Percentiles rank a stretch among this genome's conserved stretches.
These are phyloP conservation scores for Cardamine occulta DNA, from an alignment of 345 rosid species.

Conservation along the genomic window DNA sequence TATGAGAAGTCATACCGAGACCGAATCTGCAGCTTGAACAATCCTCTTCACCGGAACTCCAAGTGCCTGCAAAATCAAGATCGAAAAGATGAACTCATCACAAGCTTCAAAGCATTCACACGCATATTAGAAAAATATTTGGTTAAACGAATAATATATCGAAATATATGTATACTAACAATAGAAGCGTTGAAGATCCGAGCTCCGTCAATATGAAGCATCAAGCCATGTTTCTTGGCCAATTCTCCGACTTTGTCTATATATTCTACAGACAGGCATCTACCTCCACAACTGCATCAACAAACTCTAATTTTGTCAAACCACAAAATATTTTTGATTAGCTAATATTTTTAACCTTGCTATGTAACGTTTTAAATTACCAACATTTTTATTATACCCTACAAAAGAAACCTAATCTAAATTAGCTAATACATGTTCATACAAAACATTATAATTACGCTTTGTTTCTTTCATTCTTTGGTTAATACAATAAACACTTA, in stretches of 20 bases:
- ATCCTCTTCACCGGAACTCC: conserved; percentile 84
- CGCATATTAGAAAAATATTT: not conserved
- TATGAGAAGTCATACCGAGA: conserved; percentile 54
- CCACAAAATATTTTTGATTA: no score
- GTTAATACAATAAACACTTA: conserved; percentile 42
- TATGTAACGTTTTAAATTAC: no score
- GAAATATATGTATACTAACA: conserved; percentile 55
- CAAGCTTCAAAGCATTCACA: not conserved
- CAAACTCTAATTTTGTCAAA: conserved; percentile 15
- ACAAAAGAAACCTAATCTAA: conserved; percentile 5
- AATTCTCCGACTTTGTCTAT: conserved; percentile 73
- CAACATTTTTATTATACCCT: no score
- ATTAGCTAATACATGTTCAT: not conserved
- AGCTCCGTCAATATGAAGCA: conserved; percentile 98
- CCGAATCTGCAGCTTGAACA: conserved; percentile 87
- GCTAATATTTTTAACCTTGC: no score
- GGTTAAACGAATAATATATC: not conserved
- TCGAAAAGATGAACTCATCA: not conserved
- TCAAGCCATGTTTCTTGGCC: conserved; percentile 79
- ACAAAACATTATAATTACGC: not conserved
- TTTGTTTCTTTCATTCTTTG: not conserved
- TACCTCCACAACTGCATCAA: conserved; percentile 79
- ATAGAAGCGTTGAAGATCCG: conserved; percentile 88
- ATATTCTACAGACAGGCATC: conserved; percentile 72
- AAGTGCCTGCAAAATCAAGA: conserved; percentile 60